These are phyloP conservation scores for Penicillium cataractarum DNA, from an alignment of 495 filamentous ascomycete genomes.

Conservation along the genomic window DNA sequence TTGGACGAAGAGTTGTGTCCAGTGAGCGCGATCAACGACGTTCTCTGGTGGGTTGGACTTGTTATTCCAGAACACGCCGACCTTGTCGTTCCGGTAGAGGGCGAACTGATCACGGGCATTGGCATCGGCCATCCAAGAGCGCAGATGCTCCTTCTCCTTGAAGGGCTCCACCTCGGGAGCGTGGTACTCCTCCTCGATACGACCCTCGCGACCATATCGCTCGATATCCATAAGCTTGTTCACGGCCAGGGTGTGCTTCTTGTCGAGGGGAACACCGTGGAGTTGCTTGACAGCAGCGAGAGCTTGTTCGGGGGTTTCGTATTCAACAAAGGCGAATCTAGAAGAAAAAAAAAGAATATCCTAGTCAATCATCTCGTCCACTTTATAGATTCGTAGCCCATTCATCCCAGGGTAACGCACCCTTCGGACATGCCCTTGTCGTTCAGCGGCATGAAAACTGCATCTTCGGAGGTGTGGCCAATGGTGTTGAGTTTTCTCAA, in stretches of 20 bases:
- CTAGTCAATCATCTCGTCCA: conserved; percentile 18
- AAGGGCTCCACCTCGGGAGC: conserved; percentile 78
- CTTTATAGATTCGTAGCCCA: background rate
- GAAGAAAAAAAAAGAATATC: conserved; percentile 11
- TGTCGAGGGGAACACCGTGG: conserved; percentile 83
- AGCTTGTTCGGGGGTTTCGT: conserved; percentile 88
- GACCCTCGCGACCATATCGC: conserved; percentile 90
- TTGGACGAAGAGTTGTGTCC: conserved; percentile 96
- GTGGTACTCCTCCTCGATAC: conserved; percentile 86
- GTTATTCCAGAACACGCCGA: conserved; percentile 97
- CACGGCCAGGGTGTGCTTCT: conserved; percentile 89
- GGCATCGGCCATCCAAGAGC: conserved; percentile 86
- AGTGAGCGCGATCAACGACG: conserved; percentile 86
- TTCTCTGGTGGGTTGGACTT: conserved; percentile 87
- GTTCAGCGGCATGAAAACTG: conserved; percentile 89
- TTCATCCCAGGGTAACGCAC: conserved; percentile 57
- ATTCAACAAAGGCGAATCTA: conserved; percentile 95
- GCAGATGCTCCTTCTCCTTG: conserved; percentile 88
- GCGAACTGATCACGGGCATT: conserved; percentile 91
- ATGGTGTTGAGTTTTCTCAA: conserved; percentile 85
- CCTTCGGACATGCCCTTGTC: conserved; percentile 80
- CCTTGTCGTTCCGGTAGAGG: conserved; percentile 85
- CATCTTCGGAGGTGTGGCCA: conserved; percentile 82
- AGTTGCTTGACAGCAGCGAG: conserved; percentile 83
- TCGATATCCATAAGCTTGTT: conserved; percentile 99